Conservation (phyloP, 202 grass and related monocot genomes). For the Cymbopogon flexuosus region DNA sequence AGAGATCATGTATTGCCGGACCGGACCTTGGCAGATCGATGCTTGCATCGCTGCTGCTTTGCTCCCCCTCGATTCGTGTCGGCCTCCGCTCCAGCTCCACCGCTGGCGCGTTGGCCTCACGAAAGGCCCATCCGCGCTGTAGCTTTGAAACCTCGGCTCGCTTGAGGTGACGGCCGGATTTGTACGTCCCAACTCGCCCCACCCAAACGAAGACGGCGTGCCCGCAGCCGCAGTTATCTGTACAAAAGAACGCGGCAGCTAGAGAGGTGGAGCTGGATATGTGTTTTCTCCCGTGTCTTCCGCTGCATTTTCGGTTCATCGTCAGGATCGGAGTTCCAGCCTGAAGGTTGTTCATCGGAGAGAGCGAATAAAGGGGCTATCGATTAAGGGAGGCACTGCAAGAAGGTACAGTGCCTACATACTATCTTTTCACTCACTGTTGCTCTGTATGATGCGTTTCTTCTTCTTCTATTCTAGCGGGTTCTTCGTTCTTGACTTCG, state of each 20-base stretch:
- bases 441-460: background rate
- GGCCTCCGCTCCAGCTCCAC: background rate
- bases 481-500: background rate
- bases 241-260: background rate
- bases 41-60: background rate
- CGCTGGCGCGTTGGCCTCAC: conserved; percentile 3
- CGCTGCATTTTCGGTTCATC: background rate
- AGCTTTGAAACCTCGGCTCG: background rate
- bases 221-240: background rate
- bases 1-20: background rate
- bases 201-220: background rate
- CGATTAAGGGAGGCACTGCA: background rate
- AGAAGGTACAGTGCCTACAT: background rate
- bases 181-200: background rate
- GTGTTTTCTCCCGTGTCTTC: background rate
- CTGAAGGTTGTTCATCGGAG: background rate
- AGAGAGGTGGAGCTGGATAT: background rate
- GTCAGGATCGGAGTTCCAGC: background rate
- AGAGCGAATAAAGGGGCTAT: background rate
- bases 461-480: background rate
- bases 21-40: background rate
- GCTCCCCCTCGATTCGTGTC: background rate
- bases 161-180: background rate
- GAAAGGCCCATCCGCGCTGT: conserved; percentile 27
- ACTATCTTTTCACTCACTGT: background rate